A percentile compares a stretch with the other conserved stretches of the same genome.
phyloP scores from a whole-genome alignment of 73 alveolate species.

The Tetrahymena borealis region DNA sequence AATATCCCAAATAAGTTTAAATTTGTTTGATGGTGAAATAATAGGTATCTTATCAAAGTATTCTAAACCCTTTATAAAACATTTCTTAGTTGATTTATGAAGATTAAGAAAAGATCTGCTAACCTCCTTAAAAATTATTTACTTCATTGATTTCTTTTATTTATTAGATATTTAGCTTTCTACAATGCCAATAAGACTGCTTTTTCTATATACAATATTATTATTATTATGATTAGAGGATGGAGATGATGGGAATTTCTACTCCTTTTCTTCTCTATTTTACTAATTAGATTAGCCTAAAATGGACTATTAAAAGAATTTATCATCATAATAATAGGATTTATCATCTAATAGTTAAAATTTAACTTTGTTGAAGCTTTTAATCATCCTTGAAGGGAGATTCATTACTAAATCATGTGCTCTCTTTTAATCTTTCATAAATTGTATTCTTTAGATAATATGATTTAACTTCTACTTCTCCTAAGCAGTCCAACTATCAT shows the following conservation, averaged over 20 bases:
- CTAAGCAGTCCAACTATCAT: too few relatives aligned
- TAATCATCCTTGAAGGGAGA: not conserved
- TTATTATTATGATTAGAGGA: too few relatives aligned
- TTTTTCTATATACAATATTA: too few relatives aligned
- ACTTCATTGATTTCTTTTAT: too few relatives aligned
- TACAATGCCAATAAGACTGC: too few relatives aligned
- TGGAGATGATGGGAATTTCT: not conserved
- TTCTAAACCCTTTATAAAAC: too few relatives aligned
- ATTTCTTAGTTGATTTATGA: too few relatives aligned
- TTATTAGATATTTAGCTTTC: too few relatives aligned
- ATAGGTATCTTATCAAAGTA: not conserved
- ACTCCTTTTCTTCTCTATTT: not conserved
- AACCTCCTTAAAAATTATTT: too few relatives aligned
- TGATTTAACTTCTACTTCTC: too few relatives aligned
- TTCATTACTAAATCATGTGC: not conserved
- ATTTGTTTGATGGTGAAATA: not conserved
- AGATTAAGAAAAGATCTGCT: too few relatives aligned
- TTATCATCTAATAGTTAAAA: not conserved
- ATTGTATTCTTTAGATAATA: too few relatives aligned
- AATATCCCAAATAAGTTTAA: not conserved
- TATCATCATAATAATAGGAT: not conserved
- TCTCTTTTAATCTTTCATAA: not conserved
- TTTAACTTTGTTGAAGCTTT: not conserved
- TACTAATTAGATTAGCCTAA: not conserved
- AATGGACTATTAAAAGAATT: not conserved